A percentile compares a stretch with the other conserved stretches of the same genome.
phyloP scores from a whole-genome alignment of 805 yeast genomes.

The Priceomyces medius region DNA sequence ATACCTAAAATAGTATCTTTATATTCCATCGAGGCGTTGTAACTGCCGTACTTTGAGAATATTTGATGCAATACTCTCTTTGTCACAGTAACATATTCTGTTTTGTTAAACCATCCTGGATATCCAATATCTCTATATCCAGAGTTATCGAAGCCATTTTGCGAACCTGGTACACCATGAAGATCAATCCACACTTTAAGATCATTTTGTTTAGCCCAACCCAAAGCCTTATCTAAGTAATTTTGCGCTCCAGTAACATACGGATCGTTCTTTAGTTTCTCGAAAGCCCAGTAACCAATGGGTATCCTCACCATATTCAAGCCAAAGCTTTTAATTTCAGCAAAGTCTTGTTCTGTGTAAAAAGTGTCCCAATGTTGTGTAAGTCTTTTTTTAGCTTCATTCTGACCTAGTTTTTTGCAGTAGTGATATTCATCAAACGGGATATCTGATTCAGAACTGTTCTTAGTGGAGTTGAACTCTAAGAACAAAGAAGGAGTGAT shows the following conservation, averaged over 20 bases:
- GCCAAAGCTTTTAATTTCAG: slow-evolving; percentile 49
- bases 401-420: slow-evolving; percentile 49
- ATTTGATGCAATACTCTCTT: slow-evolving; percentile 32
- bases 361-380: slow-evolving; percentile 56
- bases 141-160: slow-evolving; percentile 82
- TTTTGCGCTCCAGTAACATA: slow-evolving; percentile 65
- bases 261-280: slow-evolving; percentile 50
- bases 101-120: slow-evolving; percentile 35
- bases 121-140: slow-evolving; percentile 54
- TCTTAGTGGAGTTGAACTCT: slow-evolving; percentile 30
- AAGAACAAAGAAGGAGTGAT: slow-evolving; percentile 64
- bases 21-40: slow-evolving; percentile 18
- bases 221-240: slow-evolving; percentile 62
- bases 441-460: slow-evolving; percentile 22
- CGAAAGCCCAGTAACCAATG: slow-evolving; percentile 80
- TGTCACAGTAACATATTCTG: slow-evolving; percentile 28
- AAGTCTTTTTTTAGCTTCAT: slow-evolving; percentile 42
- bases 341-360: slow-evolving; percentile 59
- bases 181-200: slow-evolving; percentile 72
- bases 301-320: slow-evolving; percentile 74
- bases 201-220: slow-evolving; percentile 62
- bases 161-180: slow-evolving; percentile 83
- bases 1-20: slow-evolving; percentile 38
- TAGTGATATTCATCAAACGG: slow-evolving; percentile 64
- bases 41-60: slow-evolving; percentile 35